Evolutionary conservation across 2,329 filamentous ascomycete species (phyloP).

Genomic region (Talaromyces sp.): DNA sequence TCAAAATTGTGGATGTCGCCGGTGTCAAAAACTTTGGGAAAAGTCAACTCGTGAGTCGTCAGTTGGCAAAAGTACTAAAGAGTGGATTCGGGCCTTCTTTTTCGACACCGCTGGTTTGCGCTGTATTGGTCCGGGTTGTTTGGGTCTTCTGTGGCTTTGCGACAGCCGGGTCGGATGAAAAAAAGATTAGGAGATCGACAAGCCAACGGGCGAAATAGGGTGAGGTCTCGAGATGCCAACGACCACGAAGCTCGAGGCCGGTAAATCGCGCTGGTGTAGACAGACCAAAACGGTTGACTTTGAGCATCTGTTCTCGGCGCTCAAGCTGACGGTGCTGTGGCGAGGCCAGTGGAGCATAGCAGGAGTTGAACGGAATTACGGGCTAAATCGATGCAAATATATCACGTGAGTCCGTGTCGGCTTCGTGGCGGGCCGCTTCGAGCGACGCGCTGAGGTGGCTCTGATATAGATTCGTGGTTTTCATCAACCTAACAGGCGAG

Average conservation of each 20-base stretch:
- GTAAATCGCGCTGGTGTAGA: not conserved
- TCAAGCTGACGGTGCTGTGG: not conserved
- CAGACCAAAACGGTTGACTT: not conserved
- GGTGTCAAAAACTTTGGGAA: slow-evolving; percentile 21
- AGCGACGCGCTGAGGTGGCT: slow-evolving; percentile 14
- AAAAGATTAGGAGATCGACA: slow-evolving; percentile 4
- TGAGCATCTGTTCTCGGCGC: slow-evolving; percentile 1
- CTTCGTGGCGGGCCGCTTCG: slow-evolving; percentile 15
- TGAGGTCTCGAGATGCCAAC: not conserved
- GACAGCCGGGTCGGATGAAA: slow-evolving; percentile 8
- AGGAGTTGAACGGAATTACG: slow-evolving; percentile 9
- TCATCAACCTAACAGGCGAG: not conserved
- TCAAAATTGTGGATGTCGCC: slow-evolving; percentile 3
- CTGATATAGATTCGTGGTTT: not conserved
- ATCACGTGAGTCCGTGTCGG: slow-evolving; percentile 35
- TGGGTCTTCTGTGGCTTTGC: slow-evolving; percentile 24
- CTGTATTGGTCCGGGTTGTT: slow-evolving; percentile 24
- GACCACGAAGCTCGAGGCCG: not conserved
- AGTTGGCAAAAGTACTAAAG: slow-evolving; percentile 5
- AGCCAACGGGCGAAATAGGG: not conserved
- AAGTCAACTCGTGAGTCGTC: slow-evolving; percentile 20
- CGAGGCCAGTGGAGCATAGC: not conserved
- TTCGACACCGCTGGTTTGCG: slow-evolving; percentile 33
- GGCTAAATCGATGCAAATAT: not conserved
- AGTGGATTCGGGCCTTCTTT: slow-evolving; percentile 21